Percentiles rank a stretch among this genome's conserved stretches.
Conservation (phyloP, 2,329 filamentous ascomycete species). For the Oidium heveae region DNA sequence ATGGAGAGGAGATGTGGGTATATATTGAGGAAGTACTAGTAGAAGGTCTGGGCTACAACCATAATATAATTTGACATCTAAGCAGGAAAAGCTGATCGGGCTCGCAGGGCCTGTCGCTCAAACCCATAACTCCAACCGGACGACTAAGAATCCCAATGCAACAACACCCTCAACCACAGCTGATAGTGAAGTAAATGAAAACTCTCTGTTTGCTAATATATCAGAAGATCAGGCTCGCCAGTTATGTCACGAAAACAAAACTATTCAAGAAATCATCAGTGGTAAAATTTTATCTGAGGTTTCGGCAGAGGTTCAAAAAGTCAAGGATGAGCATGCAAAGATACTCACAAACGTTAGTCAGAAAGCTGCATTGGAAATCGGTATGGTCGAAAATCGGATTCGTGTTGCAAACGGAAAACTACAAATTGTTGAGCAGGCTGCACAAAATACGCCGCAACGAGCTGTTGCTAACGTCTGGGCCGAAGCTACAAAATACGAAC, state of each 20-base stretch:
- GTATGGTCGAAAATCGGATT: conserved; percentile 50
- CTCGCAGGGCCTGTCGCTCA: conserved; percentile 23
- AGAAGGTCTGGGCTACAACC: conserved; percentile 24
- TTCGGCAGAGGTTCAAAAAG: conserved; percentile 34
- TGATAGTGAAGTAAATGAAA: conserved; percentile 3
- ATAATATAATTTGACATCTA: conserved; percentile 23
- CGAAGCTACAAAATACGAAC: conserved; percentile 43
- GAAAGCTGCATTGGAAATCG: conserved; percentile 36
- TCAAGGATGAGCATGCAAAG: conserved; percentile 24
- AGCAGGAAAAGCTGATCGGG: conserved; percentile 38
- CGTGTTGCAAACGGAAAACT: conserved; percentile 44
- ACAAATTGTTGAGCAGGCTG: conserved; percentile 55
- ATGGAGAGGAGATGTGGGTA: too few relatives aligned
- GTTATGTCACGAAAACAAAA: conserved; percentile 26
- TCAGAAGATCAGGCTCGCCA: conserved; percentile 30
- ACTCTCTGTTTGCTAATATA: conserved; percentile 15
- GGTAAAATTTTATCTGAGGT: conserved; percentile 46
- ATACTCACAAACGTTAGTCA: conserved; percentile 28
- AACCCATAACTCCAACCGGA: conserved; percentile 4
- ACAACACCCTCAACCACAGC: conserved; percentile 8
- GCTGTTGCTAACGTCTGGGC: conserved; percentile 75
- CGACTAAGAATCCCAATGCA: conserved; percentile 19
- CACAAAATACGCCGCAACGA: conserved; percentile 59
- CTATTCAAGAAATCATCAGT: conserved; percentile 20
- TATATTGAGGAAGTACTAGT: too few relatives aligned